Evolutionary conservation across 139 green algal species (phyloP), one percentile per base, ranked within the genome.

Genomic region (Yamagishiella unicocca): DNA sequence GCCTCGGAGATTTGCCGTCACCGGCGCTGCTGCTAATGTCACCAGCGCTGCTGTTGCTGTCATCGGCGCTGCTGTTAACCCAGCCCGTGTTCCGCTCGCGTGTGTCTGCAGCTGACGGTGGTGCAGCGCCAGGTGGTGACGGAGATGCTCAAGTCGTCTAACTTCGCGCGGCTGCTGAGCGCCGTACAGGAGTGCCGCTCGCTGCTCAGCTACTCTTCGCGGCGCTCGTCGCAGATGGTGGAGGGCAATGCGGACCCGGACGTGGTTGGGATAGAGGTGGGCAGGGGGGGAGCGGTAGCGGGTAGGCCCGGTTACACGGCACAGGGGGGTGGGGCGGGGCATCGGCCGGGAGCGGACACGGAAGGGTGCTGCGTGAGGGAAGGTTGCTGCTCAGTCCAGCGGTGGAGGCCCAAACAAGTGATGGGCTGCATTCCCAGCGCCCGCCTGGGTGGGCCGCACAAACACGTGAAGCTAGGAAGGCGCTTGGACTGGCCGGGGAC

Each of bases 91-190:
- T 46, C 67, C 67, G 14, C 35, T 50, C 67, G n/a, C n/a, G n/a
- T n/a, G n/a, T n/a, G n/a, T n/a, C 29, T 74, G 73, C 94, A 95
- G 93, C 79, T 94, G 43, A 40, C 35, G 1, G 46, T 24, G 12
- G 83, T 96, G 67, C 94, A 98, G 90, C 89, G 90, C 9, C 54
- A 73, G 29, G 93, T 97, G 54, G 80, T 97, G 19, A 25, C 75
- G 66, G 70, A 90, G 37, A 91, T 98, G 95, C 88, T 98, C 84
- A 87, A 80, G n/a, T 95, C 91, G 3, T 81, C 79, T n/a, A 92
- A 87, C 86, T 97, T 98, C 91, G 93, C 91, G 55, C 94, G 94
- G 73, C 91, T 96, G 84, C 91, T 98, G 43, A 87, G 82, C 21
- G 95, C 91, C 0, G 92, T 95, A 31, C 61, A 89, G 2, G 92